Conservation (phyloP, 768 basidiomycete species). For the Lactarius hatsudake region DNA sequence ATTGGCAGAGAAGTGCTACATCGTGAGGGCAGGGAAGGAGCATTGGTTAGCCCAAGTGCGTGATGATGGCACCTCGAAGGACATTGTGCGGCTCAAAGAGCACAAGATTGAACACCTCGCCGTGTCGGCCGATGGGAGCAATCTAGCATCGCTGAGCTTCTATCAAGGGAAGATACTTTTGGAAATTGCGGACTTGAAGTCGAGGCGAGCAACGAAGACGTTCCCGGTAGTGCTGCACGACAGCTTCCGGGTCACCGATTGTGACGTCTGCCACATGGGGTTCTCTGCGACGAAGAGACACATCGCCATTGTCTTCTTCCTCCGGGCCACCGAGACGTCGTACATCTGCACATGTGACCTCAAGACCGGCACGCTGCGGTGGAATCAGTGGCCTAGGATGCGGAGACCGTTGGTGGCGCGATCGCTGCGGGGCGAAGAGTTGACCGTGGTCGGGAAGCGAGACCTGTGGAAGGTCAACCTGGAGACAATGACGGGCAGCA, state of each 20-base stretch:
- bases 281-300: constrained; percentile 17
- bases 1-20: constrained; percentile 5
- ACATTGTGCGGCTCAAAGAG: constrained; percentile 11
- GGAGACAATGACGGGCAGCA: neutral
- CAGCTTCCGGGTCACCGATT: constrained; percentile 15
- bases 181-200: constrained; percentile 16
- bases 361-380: constrained; percentile 9
- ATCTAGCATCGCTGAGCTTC: constrained; percentile 11
- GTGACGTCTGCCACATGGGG: constrained; percentile 15
- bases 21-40: constrained; percentile 9
- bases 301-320: constrained; percentile 13
- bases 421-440: constrained; percentile 11
- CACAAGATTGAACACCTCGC: constrained; percentile 9
- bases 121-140: constrained; percentile 6
- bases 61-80: constrained; percentile 11
- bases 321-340: neutral
- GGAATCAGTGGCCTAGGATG: constrained; percentile 15
- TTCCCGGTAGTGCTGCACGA: constrained; percentile 19
- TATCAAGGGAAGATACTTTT: no score
- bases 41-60: constrained; percentile 13
- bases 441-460: constrained; percentile 14
- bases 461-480: constrained; percentile 21
- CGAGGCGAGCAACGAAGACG: constrained; percentile 1
- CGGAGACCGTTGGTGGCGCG: constrained; percentile 10
- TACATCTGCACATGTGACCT: constrained; percentile 19